A percentile compares a stretch with the other conserved stretches of the same genome.
Evolutionary conservation across 2,329 filamentous ascomycete genomes (phyloP).

Genomic region (Colletotrichum siamense): DNA sequence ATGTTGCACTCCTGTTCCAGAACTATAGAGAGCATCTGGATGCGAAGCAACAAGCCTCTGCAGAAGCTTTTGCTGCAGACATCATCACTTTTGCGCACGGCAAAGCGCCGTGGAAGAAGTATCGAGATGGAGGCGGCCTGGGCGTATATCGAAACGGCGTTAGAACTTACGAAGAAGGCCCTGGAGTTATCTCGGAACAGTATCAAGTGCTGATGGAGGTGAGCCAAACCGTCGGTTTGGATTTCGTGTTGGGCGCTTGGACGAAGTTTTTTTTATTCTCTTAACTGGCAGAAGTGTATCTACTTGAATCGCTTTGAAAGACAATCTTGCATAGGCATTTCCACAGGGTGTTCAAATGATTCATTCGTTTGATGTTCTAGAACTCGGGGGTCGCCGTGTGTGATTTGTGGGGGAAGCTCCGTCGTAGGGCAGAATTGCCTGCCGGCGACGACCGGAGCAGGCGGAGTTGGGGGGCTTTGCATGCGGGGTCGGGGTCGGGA

Average conservation of each 20-base stretch:
- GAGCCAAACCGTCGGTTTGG: background rate
- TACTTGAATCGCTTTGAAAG: background rate
- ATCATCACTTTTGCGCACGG: slow-evolving; percentile 44
- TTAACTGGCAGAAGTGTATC: background rate
- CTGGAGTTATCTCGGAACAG: background rate
- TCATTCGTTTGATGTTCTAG: background rate
- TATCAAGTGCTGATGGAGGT: background rate
- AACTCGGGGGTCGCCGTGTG: background rate
- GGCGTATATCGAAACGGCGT: background rate
- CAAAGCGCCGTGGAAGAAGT: slow-evolving; percentile 17
- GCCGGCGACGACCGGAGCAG: background rate
- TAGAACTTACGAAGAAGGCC: background rate
- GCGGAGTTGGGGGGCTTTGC: background rate
- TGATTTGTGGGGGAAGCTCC: background rate
- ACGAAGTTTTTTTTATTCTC: background rate
- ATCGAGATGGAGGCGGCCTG: background rate
- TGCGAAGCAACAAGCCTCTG: slow-evolving; percentile 33
- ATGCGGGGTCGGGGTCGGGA: background rate
- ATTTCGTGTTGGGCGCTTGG: background rate
- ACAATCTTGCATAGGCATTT: background rate
- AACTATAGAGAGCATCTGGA: slow-evolving; percentile 46
- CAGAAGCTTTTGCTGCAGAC: slow-evolving; percentile 37
- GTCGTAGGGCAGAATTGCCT: background rate
- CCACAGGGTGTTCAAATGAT: background rate
- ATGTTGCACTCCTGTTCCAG: slow-evolving; percentile 49